phyloP scores from a whole-genome alignment of 2,329 filamentous ascomycete species.

The Neofusicoccum cordaticola region DNA sequence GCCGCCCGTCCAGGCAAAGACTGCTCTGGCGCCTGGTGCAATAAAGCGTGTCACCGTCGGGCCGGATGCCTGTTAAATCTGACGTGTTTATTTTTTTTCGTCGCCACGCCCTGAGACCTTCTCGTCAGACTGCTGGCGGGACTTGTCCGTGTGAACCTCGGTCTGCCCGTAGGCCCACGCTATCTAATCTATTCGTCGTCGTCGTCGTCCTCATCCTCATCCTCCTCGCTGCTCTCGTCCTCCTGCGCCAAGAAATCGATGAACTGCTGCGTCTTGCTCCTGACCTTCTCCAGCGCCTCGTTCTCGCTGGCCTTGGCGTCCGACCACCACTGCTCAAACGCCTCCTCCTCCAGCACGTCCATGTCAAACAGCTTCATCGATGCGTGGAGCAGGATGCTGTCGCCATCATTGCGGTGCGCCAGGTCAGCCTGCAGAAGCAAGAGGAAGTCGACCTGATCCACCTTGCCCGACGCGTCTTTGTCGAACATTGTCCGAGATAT shows the following conservation, averaged over 20 bases:
- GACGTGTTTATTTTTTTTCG: not conserved
- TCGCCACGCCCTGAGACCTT: not conserved
- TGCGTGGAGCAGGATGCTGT: constrained; percentile 69
- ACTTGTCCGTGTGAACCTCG: not conserved
- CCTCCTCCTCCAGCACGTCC: constrained; percentile 86
- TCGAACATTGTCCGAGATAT: constrained; percentile 60
- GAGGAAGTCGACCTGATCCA: constrained; percentile 82
- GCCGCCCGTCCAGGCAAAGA: not conserved
- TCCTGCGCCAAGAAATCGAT: constrained; percentile 73
- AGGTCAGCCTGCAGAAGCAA: constrained; percentile 79
- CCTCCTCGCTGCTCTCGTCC: constrained; percentile 62
- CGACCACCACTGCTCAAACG: constrained; percentile 84
- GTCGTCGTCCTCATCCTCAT: constrained; percentile 39
- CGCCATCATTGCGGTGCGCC: constrained; percentile 60
- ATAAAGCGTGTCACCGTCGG: not conserved
- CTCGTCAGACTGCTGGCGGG: not conserved
- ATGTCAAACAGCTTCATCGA: constrained; percentile 81
- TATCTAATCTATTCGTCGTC: constrained; percentile 17
- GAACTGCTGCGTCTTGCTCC: constrained; percentile 71
- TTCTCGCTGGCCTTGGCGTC: constrained; percentile 66
- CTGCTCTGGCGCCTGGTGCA: not conserved
- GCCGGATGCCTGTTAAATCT: not conserved
- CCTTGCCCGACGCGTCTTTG: constrained; percentile 49
- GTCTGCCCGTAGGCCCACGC: not conserved
- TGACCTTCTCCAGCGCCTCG: constrained; percentile 67